phyloP scores from a whole-genome alignment of 164 flowering plant genomes.

The Sextonia rubra region DNA sequence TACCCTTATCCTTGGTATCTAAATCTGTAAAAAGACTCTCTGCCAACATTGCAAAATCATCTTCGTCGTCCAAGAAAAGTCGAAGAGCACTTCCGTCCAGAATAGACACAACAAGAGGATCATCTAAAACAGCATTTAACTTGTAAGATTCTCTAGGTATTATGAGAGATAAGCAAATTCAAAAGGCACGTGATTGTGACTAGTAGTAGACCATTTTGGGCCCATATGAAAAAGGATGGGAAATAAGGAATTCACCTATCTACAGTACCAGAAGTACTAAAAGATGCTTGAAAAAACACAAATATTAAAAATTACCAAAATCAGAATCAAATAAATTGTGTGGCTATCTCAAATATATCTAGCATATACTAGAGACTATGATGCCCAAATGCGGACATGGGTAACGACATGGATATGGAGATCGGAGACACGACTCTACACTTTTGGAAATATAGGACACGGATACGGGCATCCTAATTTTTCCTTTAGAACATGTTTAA shows the following conservation, averaged over 20 bases:
- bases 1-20: constrained; percentile 66
- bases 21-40: constrained; percentile 75
- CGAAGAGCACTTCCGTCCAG: constrained; percentile 56
- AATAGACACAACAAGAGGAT: constrained; percentile 53
- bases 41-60: constrained; percentile 82
- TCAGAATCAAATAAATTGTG: not conserved
- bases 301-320: not conserved
- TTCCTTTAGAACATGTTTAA: no score
- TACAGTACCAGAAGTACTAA: not conserved
- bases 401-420: no score
- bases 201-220: not conserved
- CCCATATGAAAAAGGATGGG: not conserved
- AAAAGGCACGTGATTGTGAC: not conserved
- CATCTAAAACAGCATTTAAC: constrained; percentile 34
- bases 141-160: not conserved
- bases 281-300: not conserved
- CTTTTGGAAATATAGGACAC: no score
- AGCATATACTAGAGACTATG: no score
- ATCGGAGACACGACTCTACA: no score
- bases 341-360: no score
- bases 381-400: no score
- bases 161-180: not conserved
- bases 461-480: no score
- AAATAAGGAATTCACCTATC: not conserved
- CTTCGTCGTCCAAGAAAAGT: constrained; percentile 67